Base-by-base conservation (phyloP, 2,329 filamentous ascomycete species). In the Huntiella abstrusa region DNA sequence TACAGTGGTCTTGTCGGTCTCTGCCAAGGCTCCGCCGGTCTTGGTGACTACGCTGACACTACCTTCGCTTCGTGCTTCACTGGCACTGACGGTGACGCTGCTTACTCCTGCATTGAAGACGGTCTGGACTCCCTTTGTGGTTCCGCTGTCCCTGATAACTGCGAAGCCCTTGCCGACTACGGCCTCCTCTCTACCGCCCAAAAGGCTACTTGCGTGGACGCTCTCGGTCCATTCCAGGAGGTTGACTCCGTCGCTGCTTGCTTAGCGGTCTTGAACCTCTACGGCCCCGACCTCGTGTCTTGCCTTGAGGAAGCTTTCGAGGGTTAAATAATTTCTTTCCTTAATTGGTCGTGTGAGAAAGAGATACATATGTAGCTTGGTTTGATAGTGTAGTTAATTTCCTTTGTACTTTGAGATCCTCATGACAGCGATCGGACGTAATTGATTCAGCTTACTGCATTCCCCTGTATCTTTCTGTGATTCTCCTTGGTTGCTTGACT, bases 231-330 rank as follows among this genome's bases (percentile, higher is more conserved):
- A 1, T 49, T 32, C 43, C 34, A 39, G 19, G 28, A 38, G 10
- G 15, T 46, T 3, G 10, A 15, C 3, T 33, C 42, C 11, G 41
- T 49, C 5, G 19, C 47, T 22, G 5, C 36, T 12, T 49, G 47
- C 36, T 16, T 46, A 19, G 19, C 38, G 3, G 5, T 49, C 4
- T 15, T 39, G 12, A 49, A 46, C 15, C 8, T 49, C 5, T 7
- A 43, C 5, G 40, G 47, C 19, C 10, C 43, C 2, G 28, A 13
- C n/a, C 13, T 40, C 15, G 47, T 46, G 15, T 11, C n/a, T 6
- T 49, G 47, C 43, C 28, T 49, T 34, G 28, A 46, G 16, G 10
- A 43, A 12, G 43, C 47, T 16, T 49, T 49, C 28, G 19, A 41
- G 6, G 15, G 22, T 28, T 28, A 28, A 28, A 28, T 28, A 28